phyloP scores from a whole-genome alignment of 768 basidiomycete species.

The Boletus vermiculosoides region DNA sequence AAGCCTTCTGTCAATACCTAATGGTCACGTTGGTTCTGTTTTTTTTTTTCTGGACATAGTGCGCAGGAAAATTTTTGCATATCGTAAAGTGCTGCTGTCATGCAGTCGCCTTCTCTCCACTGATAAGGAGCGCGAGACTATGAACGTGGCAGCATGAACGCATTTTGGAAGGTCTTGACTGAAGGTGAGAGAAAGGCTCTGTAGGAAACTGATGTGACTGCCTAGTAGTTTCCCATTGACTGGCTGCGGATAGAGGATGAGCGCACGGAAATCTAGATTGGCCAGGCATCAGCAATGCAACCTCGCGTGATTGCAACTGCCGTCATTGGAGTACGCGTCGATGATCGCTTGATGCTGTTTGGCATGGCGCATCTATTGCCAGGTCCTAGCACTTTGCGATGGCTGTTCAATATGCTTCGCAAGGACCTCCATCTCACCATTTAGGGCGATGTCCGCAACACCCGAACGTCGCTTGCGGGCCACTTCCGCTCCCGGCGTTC shows the following conservation, averaged over 20 bases:
- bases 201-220: background rate
- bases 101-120: conserved; percentile 7
- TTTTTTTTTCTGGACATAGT: conserved; percentile 23
- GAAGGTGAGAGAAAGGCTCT: conserved; percentile 7
- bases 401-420: background rate
- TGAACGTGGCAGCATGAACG: conserved; percentile 20
- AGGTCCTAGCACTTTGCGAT: conserved; percentile 1
- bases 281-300: background rate
- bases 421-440: conserved; percentile 3
- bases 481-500: background rate
- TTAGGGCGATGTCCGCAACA: background rate
- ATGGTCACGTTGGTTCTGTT: conserved; percentile 13
- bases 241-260: background rate
- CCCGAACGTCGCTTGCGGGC: conserved; percentile 3
- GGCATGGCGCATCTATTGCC: conserved; percentile 6
- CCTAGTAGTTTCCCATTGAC: background rate
- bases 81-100: conserved; percentile 25
- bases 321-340: conserved; percentile 7
- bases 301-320: background rate
- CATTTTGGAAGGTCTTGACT: background rate
- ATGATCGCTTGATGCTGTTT: conserved; percentile 9
- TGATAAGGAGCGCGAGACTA: conserved; percentile 17
- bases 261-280: background rate
- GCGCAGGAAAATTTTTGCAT: conserved; percentile 26
- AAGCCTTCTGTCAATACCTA: conserved; percentile 21